Conservation (phyloP, 1,284 basidiomycete species). For the Boletus mariae region DNA sequence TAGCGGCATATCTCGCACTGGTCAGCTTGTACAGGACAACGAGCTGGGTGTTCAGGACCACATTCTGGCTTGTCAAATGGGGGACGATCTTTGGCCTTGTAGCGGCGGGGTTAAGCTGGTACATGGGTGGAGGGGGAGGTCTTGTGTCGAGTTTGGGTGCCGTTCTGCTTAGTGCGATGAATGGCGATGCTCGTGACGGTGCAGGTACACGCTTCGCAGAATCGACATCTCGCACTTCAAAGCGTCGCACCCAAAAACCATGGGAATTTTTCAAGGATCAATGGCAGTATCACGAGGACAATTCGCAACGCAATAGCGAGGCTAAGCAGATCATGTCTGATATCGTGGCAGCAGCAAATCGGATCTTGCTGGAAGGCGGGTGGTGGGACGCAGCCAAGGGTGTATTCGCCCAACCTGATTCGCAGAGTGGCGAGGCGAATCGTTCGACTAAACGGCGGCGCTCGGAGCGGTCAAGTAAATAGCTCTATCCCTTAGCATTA, state of each 20-base stretch:
- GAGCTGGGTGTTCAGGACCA: constrained; percentile 64
- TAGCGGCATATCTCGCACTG: constrained; percentile 70
- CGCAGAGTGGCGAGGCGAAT: constrained; percentile 10
- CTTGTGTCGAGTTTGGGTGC: constrained; percentile 40
- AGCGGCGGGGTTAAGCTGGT: constrained; percentile 50
- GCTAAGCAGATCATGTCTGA: constrained; percentile 43
- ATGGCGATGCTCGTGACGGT: constrained; percentile 37
- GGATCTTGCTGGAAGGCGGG: constrained; percentile 33
- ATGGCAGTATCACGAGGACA: constrained; percentile 50
- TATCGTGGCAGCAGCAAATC: constrained; percentile 40
- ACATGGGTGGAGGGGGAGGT: constrained; percentile 40
- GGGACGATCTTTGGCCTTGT: constrained; percentile 53
- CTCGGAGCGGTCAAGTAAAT: constrained; percentile 14
- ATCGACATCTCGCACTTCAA: constrained; percentile 24
- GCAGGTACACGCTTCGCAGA: constrained; percentile 31
- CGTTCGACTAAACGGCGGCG: constrained; percentile 14
- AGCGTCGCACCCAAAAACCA: constrained; percentile 48
- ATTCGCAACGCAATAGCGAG: constrained; percentile 28
- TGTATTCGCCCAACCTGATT: constrained; percentile 22
- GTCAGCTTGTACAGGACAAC: constrained; percentile 72
- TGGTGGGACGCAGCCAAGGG: constrained; percentile 46
- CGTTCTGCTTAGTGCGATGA: constrained; percentile 43
- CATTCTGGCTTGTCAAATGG: constrained; percentile 73
- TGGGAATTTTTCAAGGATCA: constrained; percentile 66
- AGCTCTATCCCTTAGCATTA: constrained; percentile 4